These are phyloP conservation scores for Sideroxylon spinosum DNA, from an alignment of 179 eudicot species.

Conservation along the genomic window DNA sequence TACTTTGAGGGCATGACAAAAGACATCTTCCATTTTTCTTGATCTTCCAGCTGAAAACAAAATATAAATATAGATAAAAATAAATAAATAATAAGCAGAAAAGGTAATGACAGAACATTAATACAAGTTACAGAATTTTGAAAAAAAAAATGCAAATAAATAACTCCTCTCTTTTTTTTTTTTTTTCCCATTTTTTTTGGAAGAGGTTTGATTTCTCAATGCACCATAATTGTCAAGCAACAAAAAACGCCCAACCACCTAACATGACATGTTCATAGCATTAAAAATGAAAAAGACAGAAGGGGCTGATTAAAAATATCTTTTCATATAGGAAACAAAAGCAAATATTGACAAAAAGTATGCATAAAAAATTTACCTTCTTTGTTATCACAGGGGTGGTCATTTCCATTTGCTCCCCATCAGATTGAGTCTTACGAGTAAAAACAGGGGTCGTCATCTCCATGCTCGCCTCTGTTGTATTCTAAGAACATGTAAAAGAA, in stretches of 20 bases:
- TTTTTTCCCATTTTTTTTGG: no score
- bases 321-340: no score
- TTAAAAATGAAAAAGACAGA: no score
- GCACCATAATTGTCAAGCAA: no score
- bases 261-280: no score
- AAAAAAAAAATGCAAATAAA: no score
- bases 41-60: slow-evolving; percentile 37
- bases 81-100: background rate
- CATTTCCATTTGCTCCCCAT: slow-evolving; percentile 90
- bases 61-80: no score
- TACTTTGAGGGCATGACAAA: slow-evolving; percentile 94
- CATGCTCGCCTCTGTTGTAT: slow-evolving; percentile 67
- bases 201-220: no score
- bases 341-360: background rate
- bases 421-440: slow-evolving; percentile 54
- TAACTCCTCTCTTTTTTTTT: no score
- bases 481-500: slow-evolving; percentile 36
- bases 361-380: slow-evolving; percentile 35
- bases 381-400: slow-evolving; percentile 87
- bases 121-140: background rate
- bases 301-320: no score
- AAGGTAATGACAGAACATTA: background rate
- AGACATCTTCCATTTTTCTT: slow-evolving; percentile 86
- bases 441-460: slow-evolving; percentile 98
- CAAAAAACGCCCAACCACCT: no score